Evolutionary conservation across 1,284 basidiomycete genomes (phyloP), one percentile per base, ranked within the genome.

Genomic region (Rhodotorula glutinis): DNA sequence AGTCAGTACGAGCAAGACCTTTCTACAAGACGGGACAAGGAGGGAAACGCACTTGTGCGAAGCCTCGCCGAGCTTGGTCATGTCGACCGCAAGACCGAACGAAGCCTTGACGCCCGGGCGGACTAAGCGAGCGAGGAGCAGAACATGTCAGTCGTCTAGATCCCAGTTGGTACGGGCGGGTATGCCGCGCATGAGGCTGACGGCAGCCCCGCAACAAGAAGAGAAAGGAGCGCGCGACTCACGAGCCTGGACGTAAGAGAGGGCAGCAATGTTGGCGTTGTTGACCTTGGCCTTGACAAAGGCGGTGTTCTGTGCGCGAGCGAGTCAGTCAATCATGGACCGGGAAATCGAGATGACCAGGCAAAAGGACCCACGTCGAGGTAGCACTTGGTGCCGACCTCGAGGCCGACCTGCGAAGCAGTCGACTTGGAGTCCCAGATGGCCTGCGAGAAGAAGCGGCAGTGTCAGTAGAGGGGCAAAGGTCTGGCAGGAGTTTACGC

Each of bases 341-440:
- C 16, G 23, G n/a, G n/a, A 7, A 21, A 38, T 21, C 43, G 17
- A 17, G 25, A 23, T 23, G 4, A 25, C 27, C 10, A n/a, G 27
- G 13, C 25, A 47, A 53, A 11, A 27, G 38, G 25, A 84, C 88
- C 80, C 76, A 90, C 75, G 77, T 78, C 88, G 65, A 82, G 79
- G 80, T 82, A 82, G 67, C 89, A 87, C 86, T 98, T 98, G 79
- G 91, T 87, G 78, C 95, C 95, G 74, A 98, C 55, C 83, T 98
- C 95, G 77, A 98, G 86, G 73, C 86, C 86, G 79, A 98, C 91
- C 81, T 88, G 88, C 73, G 88, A 86, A 74, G 90, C 87, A 75
- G 91, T 89, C 66, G 88, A 85, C 84, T 96, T 95, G 81, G 89
- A 86, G 83, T 98, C 93, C 82, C 96, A 98, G 79, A 95, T 87